phyloP scores from a whole-genome alignment of 2,329 filamentous ascomycete species.

The Chaetomiaceae sp. region DNA sequence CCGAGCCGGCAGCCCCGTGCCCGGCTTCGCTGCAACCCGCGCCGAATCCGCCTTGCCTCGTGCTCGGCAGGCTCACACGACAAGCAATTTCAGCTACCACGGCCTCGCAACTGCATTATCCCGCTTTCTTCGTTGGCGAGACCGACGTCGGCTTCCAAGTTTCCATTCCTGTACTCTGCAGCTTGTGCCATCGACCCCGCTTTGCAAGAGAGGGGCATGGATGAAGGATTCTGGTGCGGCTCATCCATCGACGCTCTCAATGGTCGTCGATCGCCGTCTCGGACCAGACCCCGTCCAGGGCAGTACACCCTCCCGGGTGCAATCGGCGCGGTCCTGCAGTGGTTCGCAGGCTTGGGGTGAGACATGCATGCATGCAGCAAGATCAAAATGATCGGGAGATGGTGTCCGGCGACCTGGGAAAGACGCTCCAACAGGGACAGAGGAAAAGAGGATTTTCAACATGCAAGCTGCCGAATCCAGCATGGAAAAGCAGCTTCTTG shows the following conservation, averaged over 20 bases:
- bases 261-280: constrained; percentile 1
- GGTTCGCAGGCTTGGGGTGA: constrained; percentile 24
- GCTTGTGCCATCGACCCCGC: background rate
- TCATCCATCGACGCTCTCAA: background rate
- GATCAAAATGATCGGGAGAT: constrained; percentile 6
- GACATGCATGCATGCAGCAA: constrained; percentile 22
- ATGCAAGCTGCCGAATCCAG: constrained; percentile 7
- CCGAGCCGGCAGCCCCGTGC: background rate
- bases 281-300: background rate
- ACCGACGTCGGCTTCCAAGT: background rate
- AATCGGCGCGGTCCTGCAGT: constrained; percentile 16
- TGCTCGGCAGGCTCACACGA: constrained; percentile 1
- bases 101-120: background rate
- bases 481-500: background rate
- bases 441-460: background rate
- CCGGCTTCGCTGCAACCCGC: constrained; percentile 1
- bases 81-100: constrained; percentile 3
- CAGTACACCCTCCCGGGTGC: constrained; percentile 12
- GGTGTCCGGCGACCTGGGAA: background rate
- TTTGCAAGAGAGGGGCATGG: background rate
- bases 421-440: background rate
- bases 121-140: background rate
- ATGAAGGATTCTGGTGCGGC: background rate
- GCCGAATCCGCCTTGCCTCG: constrained; percentile 20
- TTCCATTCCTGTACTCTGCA: background rate